Evolutionary conservation across 495 filamentous ascomycete genomes (phyloP), one percentile per base, ranked within the genome.

Genomic region (Oleoguttula mirabilis): DNA sequence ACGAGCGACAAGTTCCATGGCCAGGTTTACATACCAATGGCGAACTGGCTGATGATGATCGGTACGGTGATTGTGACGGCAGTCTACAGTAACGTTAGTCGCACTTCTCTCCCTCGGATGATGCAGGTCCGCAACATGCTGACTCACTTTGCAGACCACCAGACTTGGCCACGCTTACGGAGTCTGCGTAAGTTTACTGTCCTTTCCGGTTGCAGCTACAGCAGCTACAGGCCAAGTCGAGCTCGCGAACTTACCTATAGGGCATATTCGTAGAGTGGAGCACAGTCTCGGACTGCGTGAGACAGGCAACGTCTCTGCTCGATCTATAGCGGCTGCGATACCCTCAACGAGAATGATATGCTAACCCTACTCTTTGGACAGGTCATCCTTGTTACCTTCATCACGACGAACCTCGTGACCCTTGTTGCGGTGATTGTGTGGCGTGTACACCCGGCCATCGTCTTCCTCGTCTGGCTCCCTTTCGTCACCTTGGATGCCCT

Each of bases 181-280:
- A 21, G 75, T 80, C 4, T 85, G 80, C 44, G 80, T 85, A 49
- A 80, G 83, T 43, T 69, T 81, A 32, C 80, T 85, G 11, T 81
- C 80, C 5, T 37, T 37, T n/a, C 10, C 24, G 8, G 24, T 21
- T 4, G 24, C 34, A 17, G 24, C 21, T 19, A 21, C 12, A 7
- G 34, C 11, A 37, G 15, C 5, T 21, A 19, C 34, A 16, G 1
- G 5, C 7, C 10, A n/a, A n/a, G n/a, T n/a, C n/a, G n/a, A n/a
- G n/a, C n/a, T n/a, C n/a, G n/a, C n/a, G n/a, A n/a, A n/a, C n/a
- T n/a, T n/a, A n/a, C n/a, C n/a, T n/a, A n/a, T n/a, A n/a, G n/a
- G n/a, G n/a, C n/a, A n/a, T n/a, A n/a, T n/a, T n/a, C n/a, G n/a
- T n/a, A n/a, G n/a, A n/a, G n/a, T n/a, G n/a, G n/a, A n/a, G n/a